These are phyloP conservation scores for Colletotrichum sp. DNA, from an alignment of 2,329 filamentous ascomycete genomes.

Conservation along the genomic window DNA sequence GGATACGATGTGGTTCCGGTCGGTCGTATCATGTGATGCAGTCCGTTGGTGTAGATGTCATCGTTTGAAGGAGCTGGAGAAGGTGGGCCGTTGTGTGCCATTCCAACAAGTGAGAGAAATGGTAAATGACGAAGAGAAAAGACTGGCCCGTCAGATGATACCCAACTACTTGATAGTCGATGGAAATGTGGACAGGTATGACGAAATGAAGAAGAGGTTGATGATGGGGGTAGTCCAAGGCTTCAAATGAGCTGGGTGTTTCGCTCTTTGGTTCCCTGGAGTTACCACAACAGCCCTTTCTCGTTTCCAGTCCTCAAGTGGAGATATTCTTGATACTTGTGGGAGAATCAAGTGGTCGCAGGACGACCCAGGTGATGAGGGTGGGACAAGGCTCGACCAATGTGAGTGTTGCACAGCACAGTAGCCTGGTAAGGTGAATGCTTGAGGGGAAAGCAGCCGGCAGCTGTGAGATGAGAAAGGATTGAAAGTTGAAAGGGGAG, in stretches of 20 bases:
- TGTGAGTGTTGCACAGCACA: background rate
- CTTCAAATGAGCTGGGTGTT: background rate
- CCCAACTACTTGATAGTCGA: background rate
- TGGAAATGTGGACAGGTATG: background rate
- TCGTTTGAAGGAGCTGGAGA: constrained; percentile 51
- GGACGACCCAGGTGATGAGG: background rate
- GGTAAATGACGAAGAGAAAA: background rate
- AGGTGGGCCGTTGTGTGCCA: constrained; percentile 45
- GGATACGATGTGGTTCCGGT: constrained; percentile 38
- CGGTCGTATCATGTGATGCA: constrained; percentile 49
- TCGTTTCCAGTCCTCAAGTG: background rate
- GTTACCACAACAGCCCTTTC: background rate
- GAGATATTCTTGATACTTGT: constrained; percentile 7
- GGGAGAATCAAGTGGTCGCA: constrained; percentile 2
- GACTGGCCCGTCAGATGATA: background rate
- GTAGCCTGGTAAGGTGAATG: background rate
- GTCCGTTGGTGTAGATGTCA: constrained; percentile 42
- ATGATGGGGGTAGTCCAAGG: background rate
- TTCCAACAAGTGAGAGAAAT: constrained; percentile 14
- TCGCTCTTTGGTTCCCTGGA: background rate
- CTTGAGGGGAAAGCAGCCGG: background rate
- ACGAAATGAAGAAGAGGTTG: background rate
- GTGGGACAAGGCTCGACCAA: background rate
- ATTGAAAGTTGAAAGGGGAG: constrained; percentile 4
- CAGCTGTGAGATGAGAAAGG: background rate